Percentiles rank a stretch among this genome's conserved stretches.
These are phyloP conservation scores for Neoconidiobolus thromboides DNA, from an alignment of 371 early-diverging fungal species.

Conservation along the genomic window DNA sequence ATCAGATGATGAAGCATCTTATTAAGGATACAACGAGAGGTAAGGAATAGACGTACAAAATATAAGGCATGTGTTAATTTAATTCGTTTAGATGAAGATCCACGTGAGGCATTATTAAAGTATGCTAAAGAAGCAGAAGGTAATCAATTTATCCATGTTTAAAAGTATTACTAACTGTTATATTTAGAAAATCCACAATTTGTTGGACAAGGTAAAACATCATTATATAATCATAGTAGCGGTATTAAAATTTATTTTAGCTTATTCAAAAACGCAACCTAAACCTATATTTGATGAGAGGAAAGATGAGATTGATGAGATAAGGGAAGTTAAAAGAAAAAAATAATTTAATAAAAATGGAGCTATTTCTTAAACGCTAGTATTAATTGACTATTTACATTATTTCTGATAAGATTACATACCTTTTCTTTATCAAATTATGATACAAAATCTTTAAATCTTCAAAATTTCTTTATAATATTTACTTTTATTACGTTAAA, in stretches of 20 bases:
- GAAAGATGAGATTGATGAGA: slow-evolving; percentile 41
- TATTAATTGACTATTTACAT: no score
- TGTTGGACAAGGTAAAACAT: no score
- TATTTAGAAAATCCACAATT: no score
- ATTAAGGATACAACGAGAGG: slow-evolving; percentile 58
- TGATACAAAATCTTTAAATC: neutral
- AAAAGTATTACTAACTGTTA: no score
- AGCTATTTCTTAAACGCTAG: no score
- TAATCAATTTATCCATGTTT: no score
- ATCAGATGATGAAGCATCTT: slow-evolving; percentile 62
- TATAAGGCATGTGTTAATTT: no score
- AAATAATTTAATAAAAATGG: no score
- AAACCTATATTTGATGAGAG: slow-evolving; percentile 50
- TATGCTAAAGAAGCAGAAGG: slow-evolving; percentile 53
- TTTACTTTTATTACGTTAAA: neutral
- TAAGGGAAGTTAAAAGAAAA: slow-evolving; percentile 5
- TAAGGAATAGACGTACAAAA: no score
- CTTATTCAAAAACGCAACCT: slow-evolving; percentile 69
- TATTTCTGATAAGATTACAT: no score
- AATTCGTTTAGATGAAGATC: slow-evolving; percentile 52
- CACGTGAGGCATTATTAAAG: slow-evolving; percentile 80
- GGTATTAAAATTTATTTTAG: slow-evolving; percentile 45
- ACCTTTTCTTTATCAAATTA: no score
- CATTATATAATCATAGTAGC: no score
- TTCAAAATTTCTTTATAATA: neutral